Evolutionary conservation across 140 eudicot genomes (phyloP), one percentile per base, ranked within the genome.

Genomic region (Stevia rebaudiana): DNA sequence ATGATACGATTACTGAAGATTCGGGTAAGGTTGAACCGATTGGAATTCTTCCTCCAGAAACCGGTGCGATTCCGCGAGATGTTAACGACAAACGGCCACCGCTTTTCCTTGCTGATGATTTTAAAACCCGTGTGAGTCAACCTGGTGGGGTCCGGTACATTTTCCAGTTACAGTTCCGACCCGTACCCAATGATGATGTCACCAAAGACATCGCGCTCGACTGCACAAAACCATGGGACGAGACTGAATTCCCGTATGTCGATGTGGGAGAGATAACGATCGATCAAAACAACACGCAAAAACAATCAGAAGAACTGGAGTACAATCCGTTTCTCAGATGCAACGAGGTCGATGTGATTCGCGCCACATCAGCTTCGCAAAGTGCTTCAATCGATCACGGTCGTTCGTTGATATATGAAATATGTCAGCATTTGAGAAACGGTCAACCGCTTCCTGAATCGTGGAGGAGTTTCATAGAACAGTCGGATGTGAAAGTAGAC

Each of bases 341-440:
- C 70, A 78, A 68, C 30, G 96, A 88, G 59, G 67, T 88, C 42
- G 96, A 88, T 71, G 82, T 88, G 7, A 72, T 82, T 19, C 76
- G 83, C 2, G 96, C 96, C 36, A 84, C 82, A 23, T 84, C 96
- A 41, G 80, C 85, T 56, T 65, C 96, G 15, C 87, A 84, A 57
- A 88, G 96, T 49, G 94, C 96, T 46, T 88, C 96, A n/a, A 84
- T 88, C 9, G 96, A 88, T 68, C 96, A 88, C 28, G 96, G 96
- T 5, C 94, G 96, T 68, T 88, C 96, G 17, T 46, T 88, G 51
- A 57, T 85, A 35, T 88, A 88, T 17, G 87, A 80, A 61, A 88
- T 88, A 17, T 88, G 96, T 73, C 96, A 88, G 41, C 85, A 84
- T 76, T 52, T 88, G 76, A 75, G 96, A 69, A 84, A 85, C 21